Base-by-base conservation (phyloP, 345 rosid genomes). In the Fremontodendron californicum region DNA sequence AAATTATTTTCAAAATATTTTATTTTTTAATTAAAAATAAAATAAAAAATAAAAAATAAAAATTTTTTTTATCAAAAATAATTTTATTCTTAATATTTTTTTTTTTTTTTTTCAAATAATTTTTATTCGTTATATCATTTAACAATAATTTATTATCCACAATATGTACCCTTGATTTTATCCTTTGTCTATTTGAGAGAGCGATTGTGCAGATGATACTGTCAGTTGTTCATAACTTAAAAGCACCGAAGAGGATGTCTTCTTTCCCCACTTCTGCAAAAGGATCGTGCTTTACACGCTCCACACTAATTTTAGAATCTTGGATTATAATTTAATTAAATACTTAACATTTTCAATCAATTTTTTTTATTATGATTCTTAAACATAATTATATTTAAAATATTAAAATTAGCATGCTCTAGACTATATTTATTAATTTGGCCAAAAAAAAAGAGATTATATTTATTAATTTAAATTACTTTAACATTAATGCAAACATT, bases 211-310 rank as follows among this genome's bases (percentile, higher is more conserved):
- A 15, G 16, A 23, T 37, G 45, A 33, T 35, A 35, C 63, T 13
- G 73, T 69, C 55, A 69, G 73, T 69, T 69, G 75, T 37, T 19
- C 57, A 3, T 52, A 40, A 35, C 33, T 35, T 54, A n/a, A 73
- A 55, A 23, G 75, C 46, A 73, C 46, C 49, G 46, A 73, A 54
- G 21, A 52, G 21, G 45, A 37, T 73, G 11, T 43, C 4, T 8
- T 12, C 8, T 7, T 3, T 37, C 6, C 21, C 49, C 75, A 37
- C 63, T 23, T 11, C 3, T 6, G n/a, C 12, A 6, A 18, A 18
- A 9, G 1, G 10, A 19, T 33, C 74, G 74, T 49, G 63, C 8
- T 33, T 1, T 35, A 21, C 64, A 52, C 64, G 46, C 75, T 23
- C 51, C 10, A 68, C 11, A 15, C 8, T 23, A 66, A 5, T 13